Percentiles rank a stretch among this genome's conserved stretches.
These are phyloP conservation scores for Yamadazyma tumulicola DNA, from an alignment of 805 yeast species.

Conservation along the genomic window DNA sequence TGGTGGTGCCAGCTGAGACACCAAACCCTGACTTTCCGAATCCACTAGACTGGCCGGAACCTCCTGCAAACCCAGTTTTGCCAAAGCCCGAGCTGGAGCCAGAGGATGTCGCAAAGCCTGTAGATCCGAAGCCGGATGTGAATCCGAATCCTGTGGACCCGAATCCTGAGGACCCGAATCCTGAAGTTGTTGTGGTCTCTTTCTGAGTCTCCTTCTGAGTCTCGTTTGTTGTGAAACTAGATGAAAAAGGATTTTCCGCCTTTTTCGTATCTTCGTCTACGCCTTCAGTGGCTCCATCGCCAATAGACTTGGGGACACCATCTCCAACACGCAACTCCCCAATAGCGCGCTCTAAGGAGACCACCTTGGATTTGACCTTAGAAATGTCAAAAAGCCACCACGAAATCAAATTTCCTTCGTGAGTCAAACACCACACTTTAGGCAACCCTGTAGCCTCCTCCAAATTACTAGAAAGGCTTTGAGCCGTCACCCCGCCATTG, in stretches of 20 bases:
- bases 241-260: not conserved
- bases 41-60: too few species aligned
- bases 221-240: not conserved
- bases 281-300: too few species aligned
- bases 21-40: conserved; percentile 16
- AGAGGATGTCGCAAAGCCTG: too few species aligned
- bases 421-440: conserved; percentile 56
- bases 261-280: not conserved
- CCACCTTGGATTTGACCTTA: conserved; percentile 4
- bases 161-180: conserved; percentile 5
- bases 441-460: conserved; percentile 65
- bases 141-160: conserved; percentile 1
- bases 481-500: conserved; percentile 35
- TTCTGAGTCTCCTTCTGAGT: not conserved
- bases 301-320: not conserved
- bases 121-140: conserved; percentile 1
- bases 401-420: conserved; percentile 56
- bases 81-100: too few species aligned
- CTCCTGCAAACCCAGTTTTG: too few species aligned
- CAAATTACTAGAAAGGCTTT: conserved; percentile 55
- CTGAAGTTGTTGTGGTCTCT: not conserved
- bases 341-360: conserved; percentile 10
- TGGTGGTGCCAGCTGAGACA: conserved; percentile 6
- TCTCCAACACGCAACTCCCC: conserved; percentile 13
- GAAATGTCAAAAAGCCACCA: conserved; percentile 60